phyloP scores from a whole-genome alignment of 2,329 filamentous ascomycete genomes.

The Diaporthe nobilis region DNA sequence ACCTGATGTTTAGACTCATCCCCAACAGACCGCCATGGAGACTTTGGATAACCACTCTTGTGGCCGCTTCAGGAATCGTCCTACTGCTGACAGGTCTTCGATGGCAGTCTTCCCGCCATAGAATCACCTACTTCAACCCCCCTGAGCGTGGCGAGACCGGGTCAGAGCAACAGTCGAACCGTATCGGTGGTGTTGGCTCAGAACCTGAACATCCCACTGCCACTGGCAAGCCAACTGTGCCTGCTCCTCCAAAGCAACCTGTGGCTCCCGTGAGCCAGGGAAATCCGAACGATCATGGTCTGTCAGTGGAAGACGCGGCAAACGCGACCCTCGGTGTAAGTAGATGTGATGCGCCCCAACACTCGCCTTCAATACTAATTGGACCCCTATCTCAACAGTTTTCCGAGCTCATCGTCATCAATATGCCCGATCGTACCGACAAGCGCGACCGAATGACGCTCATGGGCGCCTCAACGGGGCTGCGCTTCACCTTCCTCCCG shows the following conservation, averaged over 20 bases:
- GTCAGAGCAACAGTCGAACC: background rate
- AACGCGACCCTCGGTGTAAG: conserved; percentile 23
- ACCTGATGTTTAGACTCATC: background rate
- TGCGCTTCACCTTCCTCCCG: conserved; percentile 27
- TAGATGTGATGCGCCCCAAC: no score
- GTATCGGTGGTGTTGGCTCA: no score
- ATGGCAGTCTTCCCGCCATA: background rate
- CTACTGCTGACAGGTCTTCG: background rate
- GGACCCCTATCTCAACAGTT: background rate
- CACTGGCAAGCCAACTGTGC: no score
- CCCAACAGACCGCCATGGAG: background rate
- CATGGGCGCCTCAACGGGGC: background rate
- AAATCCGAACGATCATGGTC: background rate
- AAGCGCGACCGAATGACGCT: conserved; percentile 24
- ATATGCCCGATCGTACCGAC: conserved; percentile 20
- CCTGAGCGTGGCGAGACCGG: background rate
- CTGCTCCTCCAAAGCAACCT: background rate
- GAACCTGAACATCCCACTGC: background rate
- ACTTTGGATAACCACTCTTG: background rate
- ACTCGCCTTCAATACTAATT: background rate
- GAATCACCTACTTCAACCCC: background rate
- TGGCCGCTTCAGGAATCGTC: background rate
- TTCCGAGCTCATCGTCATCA: conserved; percentile 5
- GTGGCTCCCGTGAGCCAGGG: background rate
- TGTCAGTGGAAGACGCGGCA: background rate